These are phyloP conservation scores for Buxus sempervirens DNA, from an alignment of 164 flowering plant species.

Conservation along the genomic window DNA sequence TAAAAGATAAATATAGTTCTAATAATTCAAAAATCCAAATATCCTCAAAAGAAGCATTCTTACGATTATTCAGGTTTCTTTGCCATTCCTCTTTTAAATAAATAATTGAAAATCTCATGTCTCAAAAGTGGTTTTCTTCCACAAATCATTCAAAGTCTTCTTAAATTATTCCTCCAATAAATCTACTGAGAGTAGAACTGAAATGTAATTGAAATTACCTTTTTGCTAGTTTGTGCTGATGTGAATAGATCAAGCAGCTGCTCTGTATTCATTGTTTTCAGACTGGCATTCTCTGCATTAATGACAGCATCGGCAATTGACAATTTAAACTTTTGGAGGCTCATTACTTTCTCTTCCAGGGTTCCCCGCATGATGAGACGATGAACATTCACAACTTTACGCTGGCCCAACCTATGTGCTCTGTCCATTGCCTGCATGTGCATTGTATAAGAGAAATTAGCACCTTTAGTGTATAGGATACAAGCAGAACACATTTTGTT, in stretches of 20 bases:
- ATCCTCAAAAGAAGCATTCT: no score
- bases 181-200: no score
- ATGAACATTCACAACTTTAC: conserved; percentile 93
- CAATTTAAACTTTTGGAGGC: conserved; percentile 89
- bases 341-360: conserved; percentile 97
- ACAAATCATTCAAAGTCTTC: no score
- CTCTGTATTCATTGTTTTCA: conserved; percentile 96
- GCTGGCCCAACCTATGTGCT: conserved; percentile 96
- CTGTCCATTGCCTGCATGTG: conserved; percentile 94
- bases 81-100: no score
- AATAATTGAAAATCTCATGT: no score
- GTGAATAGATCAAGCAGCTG: conserved; percentile 98
- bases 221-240: conserved; percentile 54
- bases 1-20: no score
- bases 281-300: conserved; percentile 92
- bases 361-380: conserved; percentile 99
- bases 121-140: no score
- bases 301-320: conserved; percentile 91
- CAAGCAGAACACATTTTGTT: background rate
- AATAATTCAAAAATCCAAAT: no score
- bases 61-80: no score
- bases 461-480: background rate
- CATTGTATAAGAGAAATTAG: background rate
- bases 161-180: no score
- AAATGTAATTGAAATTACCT: conserved; percentile 40